Percentiles rank a stretch among this genome's conserved stretches.
Conservation (phyloP, 78 protist species). For the Dictyostelium firmibasis region DNA sequence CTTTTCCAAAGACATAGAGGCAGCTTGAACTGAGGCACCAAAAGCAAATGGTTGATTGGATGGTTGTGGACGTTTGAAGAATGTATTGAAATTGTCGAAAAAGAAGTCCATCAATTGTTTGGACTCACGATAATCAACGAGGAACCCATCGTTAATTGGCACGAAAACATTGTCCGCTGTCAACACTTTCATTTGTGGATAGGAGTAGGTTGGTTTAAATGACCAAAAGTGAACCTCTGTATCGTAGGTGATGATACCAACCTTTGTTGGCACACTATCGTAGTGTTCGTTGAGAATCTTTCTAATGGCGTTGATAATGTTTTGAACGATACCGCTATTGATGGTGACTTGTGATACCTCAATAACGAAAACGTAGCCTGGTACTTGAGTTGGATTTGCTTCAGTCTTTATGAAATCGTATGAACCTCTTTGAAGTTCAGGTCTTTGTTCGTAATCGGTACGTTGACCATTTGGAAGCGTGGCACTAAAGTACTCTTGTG, state of each 20-base stretch:
- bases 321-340: conserved; percentile 7
- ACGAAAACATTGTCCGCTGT: conserved; percentile 72
- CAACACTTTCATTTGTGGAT: conserved; percentile 80
- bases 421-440: conserved; percentile 53
- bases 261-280: conserved; percentile 28
- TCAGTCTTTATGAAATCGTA: conserved; percentile 16
- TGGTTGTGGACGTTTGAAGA: conserved; percentile 30
- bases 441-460: conserved; percentile 62
- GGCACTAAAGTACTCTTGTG: conserved; percentile 60
- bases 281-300: conserved; percentile 38
- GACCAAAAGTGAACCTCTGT: conserved; percentile 79
- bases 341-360: conserved; percentile 48
- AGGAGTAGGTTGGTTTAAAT: conserved; percentile 28
- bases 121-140: conserved; percentile 60
- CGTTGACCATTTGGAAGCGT: conserved; percentile 59
- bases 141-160: conserved; percentile 58
- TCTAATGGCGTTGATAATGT: neutral
- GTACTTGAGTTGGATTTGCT: conserved; percentile 1
- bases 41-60: conserved; percentile 18
- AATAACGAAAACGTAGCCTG: conserved; percentile 60
- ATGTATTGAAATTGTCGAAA: conserved; percentile 35
- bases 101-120: conserved; percentile 46
- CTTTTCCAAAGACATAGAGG: conserved; percentile 51
- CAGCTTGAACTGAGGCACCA: conserved; percentile 77
- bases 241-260: conserved; percentile 81